Percentiles rank a stretch among this genome's conserved stretches.
These are phyloP conservation scores for Xanthoconium purpureum DNA, from an alignment of 768 basidiomycete genomes.

Conservation along the genomic window DNA sequence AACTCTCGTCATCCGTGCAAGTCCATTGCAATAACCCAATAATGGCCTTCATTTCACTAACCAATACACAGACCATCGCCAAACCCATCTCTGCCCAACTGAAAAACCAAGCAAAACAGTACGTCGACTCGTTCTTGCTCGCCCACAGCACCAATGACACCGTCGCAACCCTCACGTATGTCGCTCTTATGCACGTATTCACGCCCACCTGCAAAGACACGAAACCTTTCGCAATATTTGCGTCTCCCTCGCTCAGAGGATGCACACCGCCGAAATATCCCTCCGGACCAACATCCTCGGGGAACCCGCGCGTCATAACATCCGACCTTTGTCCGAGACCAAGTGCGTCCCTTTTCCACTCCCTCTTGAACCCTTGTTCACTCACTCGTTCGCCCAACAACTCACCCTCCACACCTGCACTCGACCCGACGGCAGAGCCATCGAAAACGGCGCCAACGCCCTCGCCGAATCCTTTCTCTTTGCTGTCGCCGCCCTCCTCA, in stretches of 20 bases:
- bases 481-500: conserved; percentile 66
- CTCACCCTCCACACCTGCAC: neutral
- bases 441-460: conserved; percentile 82
- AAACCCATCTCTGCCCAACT: conserved; percentile 73
- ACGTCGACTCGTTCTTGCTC: conserved; percentile 21
- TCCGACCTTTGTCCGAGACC: conserved; percentile 75
- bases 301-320: conserved; percentile 60
- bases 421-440: conserved; percentile 47
- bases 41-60: neutral
- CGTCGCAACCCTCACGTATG: neutral
- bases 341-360: conserved; percentile 40
- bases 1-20: conserved; percentile 69
- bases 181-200: too few species aligned
- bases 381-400: too few species aligned
- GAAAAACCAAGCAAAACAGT: conserved; percentile 74
- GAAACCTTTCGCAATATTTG: conserved; percentile 69
- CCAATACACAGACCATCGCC: conserved; percentile 60
- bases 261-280: conserved; percentile 71
- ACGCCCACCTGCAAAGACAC: conserved; percentile 44
- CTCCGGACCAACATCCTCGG: conserved; percentile 76
- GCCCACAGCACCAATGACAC: neutral
- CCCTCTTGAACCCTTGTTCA: neutral
- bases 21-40: conserved; percentile 16
- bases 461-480: conserved; percentile 87
- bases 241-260: conserved; percentile 67